Base-by-base conservation (phyloP, 202 grass and related monocot genomes). In the Dendrocalamus latiflorus region DNA sequence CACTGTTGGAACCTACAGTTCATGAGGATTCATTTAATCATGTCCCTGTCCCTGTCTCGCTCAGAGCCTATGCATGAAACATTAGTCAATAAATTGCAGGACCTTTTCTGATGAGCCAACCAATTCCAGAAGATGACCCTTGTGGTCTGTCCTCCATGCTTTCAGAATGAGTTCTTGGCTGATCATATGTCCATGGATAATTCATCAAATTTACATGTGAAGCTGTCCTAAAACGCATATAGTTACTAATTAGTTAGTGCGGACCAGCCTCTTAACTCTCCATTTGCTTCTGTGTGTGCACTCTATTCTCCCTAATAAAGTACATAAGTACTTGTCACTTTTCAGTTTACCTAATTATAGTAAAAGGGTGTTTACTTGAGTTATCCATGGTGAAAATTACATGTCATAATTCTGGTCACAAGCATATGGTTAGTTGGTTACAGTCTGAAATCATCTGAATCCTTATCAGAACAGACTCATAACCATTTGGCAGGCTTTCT, bases 111-210 rank as follows among this genome's bases (percentile, higher is more conserved):
- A 45, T 36, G 45, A 21, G 5, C 36, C 14, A 64, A 26, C 74
- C 80, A 66, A 47, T 79, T 88, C 68, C 30, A 74, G 50, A 87
- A 60, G 42, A 60, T 49, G 68, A 84, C 39, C 79, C 60, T 30
- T 66, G 62, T 81, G 78, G 17, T 22, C 50, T 86, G 10, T 13
- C 50, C 8, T 53, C 63, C 41, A 49, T 30, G 33, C 36, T 78
- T 39, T 67, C 59, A 68, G 26, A 83, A 78, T 34, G 8, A 51
- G 26, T 82, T 65, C 38, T 56, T 83, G 49, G 68, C 41, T 8
- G 38, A 24, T 72, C 65, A 21, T 5, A 18, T 28, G 38, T 66
- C 47, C 36, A 38, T 20, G n/a, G 49, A 49, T 30, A 58, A 22
- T 47, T 36, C 53, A 59, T 48, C 30, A 15, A 55, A 37, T n/a